phyloP scores from a whole-genome alignment of 179 eudicot genomes.

The Silene vulgaris region DNA sequence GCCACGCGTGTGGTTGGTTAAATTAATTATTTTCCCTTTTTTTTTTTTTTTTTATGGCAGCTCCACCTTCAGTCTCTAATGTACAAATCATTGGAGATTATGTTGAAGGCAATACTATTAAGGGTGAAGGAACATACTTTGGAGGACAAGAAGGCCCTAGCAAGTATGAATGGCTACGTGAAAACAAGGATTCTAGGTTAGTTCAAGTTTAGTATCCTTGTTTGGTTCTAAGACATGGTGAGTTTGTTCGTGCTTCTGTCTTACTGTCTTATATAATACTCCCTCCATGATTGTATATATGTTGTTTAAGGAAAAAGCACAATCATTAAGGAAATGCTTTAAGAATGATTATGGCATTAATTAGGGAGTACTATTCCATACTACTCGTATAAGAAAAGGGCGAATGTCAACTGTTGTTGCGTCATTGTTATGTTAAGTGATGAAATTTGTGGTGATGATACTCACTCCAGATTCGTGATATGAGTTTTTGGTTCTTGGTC shows the following conservation, averaged over 20 bases:
- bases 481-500: neutral
- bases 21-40: slow-evolving; percentile 2
- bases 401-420: no score
- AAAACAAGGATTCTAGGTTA: slow-evolving; percentile 66
- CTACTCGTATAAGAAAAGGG: neutral
- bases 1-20: no score
- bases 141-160: slow-evolving; percentile 99
- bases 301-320: no score
- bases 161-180: slow-evolving; percentile 89
- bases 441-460: neutral
- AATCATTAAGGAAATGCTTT: neutral
- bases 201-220: slow-evolving; percentile 25
- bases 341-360: neutral
- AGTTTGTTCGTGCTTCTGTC: neutral
- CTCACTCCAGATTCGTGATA: neutral
- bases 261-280: no score
- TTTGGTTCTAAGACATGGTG: neutral
- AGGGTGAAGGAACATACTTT: slow-evolving; percentile 78
- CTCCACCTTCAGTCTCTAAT: slow-evolving; percentile 83
- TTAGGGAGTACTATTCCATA: neutral
- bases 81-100: slow-evolving; percentile 68
- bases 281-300: no score
- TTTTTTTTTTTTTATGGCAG: slow-evolving; percentile 34
- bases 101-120: slow-evolving; percentile 66
- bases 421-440: no score